These are phyloP conservation scores for Lasiosphaeria hispida DNA, from an alignment of 495 filamentous ascomycete species.

Conservation along the genomic window DNA sequence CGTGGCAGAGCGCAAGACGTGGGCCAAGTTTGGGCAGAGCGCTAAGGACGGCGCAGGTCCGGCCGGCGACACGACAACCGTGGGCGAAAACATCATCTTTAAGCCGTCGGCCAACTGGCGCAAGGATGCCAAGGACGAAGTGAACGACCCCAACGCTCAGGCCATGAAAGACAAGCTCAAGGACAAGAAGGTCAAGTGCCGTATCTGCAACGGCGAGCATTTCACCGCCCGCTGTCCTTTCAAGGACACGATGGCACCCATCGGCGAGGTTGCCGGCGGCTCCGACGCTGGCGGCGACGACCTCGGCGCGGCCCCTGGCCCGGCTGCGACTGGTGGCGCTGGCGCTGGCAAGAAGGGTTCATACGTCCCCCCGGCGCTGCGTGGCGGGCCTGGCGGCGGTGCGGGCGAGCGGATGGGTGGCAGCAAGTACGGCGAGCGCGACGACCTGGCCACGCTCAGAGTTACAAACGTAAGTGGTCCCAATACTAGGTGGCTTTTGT, in stretches of 20 bases:
- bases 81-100: slow-evolving; percentile 98
- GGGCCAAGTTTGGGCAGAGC: slow-evolving; percentile 82
- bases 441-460: slow-evolving; percentile 91
- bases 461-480: slow-evolving; percentile 89
- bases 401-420: slow-evolving; percentile 86
- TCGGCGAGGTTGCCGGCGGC: slow-evolving; percentile 49
- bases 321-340: slow-evolving; percentile 48
- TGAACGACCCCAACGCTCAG: slow-evolving; percentile 68
- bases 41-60: slow-evolving; percentile 64
- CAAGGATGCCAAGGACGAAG: slow-evolving; percentile 78
- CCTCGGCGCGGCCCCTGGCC: slow-evolving; percentile 31
- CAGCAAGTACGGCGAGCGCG: slow-evolving; percentile 80
- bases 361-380: slow-evolving; percentile 90
- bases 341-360: slow-evolving; percentile 68
- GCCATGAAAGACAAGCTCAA: slow-evolving; percentile 88
- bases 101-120: slow-evolving; percentile 86
- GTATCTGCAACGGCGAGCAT: slow-evolving; percentile 97
- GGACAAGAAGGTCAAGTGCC: slow-evolving; percentile 99
- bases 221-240: slow-evolving; percentile 87
- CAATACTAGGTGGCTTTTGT: neutral
- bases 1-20: slow-evolving; percentile 86
- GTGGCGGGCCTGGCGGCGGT: slow-evolving; percentile 59
- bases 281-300: slow-evolving; percentile 53
- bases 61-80: slow-evolving; percentile 82
- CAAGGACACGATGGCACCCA: slow-evolving; percentile 64